These are phyloP conservation scores for Falciphora oryzae DNA, from an alignment of 2,329 filamentous ascomycete genomes.

Conservation along the genomic window DNA sequence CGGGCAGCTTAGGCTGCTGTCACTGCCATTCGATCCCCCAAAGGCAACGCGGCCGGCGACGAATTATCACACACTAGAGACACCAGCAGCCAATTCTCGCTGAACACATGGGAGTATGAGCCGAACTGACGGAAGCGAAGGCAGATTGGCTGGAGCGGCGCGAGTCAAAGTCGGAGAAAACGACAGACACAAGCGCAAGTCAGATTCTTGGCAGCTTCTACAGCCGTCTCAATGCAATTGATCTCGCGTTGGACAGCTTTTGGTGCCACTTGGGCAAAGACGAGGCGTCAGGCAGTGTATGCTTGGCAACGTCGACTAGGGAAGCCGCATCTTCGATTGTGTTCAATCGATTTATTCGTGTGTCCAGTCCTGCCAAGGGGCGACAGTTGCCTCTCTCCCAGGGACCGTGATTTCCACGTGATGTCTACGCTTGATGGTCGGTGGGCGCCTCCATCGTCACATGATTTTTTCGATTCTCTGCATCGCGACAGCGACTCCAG, in stretches of 20 bases:
- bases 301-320: too few relatives aligned
- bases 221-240: not conserved
- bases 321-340: too few relatives aligned
- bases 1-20: not conserved
- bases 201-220: too few relatives aligned
- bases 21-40: not conserved
- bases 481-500: not conserved
- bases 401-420: not conserved
- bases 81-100: not conserved
- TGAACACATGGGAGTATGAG: not conserved
- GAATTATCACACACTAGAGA: too few relatives aligned
- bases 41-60: too few relatives aligned
- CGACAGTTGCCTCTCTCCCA: not conserved
- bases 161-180: not conserved
- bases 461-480: not conserved
- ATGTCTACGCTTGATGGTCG: too few relatives aligned
- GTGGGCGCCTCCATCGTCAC: not conserved
- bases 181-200: not conserved
- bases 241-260: not conserved
- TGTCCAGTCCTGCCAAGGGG: too few relatives aligned
- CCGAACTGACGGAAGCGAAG: not conserved
- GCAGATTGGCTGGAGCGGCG: not conserved
- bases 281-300: not conserved
- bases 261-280: not conserved
- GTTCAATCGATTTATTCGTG: not conserved